A percentile compares a stretch with the other conserved stretches of the same genome.
phyloP scores from a whole-genome alignment of 768 basidiomycete species.

The Pleurotus platypus region DNA sequence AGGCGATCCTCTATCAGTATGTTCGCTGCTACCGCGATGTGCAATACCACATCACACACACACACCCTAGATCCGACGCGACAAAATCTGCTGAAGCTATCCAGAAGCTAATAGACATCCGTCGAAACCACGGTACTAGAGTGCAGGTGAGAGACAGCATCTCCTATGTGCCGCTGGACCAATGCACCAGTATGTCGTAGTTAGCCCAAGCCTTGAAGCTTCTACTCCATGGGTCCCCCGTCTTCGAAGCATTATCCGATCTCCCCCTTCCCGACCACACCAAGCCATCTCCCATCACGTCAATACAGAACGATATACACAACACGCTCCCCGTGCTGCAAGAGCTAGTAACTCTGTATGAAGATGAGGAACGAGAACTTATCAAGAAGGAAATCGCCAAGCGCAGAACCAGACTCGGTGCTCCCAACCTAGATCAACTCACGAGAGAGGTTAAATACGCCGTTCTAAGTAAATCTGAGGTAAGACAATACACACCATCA shows the following conservation, averaged over 20 bases:
- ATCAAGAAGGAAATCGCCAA: conserved; percentile 71
- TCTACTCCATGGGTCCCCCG: conserved; percentile 70
- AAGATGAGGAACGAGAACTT: conserved; percentile 55
- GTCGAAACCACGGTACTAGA: conserved; percentile 56
- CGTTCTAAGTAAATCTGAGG: conserved; percentile 59
- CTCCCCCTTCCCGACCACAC: conserved; percentile 79
- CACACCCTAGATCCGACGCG: conserved; percentile 56
- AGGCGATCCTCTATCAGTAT: conserved; percentile 54
- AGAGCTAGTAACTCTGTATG: conserved; percentile 64
- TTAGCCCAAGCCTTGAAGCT: conserved; percentile 62
- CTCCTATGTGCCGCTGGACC: not conserved
- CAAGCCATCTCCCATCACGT: conserved; percentile 59
- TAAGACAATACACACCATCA: conserved; percentile 19
- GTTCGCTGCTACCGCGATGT: too few relatives aligned
- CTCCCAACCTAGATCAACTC: conserved; percentile 54
- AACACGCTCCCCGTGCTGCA: conserved; percentile 69
- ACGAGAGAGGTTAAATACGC: conserved; percentile 65
- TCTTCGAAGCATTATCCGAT: conserved; percentile 56
- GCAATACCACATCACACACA: too few relatives aligned
- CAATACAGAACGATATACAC: conserved; percentile 59
- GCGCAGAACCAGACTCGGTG: conserved; percentile 74
- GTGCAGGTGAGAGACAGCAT: conserved; percentile 42
- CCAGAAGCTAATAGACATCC: conserved; percentile 70
- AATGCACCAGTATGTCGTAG: conserved; percentile 32
- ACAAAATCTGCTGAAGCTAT: conserved; percentile 77